A percentile compares a stretch with the other conserved stretches of the same genome.
These are phyloP conservation scores for Colletotrichum agaves DNA, from an alignment of 2,329 filamentous ascomycete genomes.

Conservation along the genomic window DNA sequence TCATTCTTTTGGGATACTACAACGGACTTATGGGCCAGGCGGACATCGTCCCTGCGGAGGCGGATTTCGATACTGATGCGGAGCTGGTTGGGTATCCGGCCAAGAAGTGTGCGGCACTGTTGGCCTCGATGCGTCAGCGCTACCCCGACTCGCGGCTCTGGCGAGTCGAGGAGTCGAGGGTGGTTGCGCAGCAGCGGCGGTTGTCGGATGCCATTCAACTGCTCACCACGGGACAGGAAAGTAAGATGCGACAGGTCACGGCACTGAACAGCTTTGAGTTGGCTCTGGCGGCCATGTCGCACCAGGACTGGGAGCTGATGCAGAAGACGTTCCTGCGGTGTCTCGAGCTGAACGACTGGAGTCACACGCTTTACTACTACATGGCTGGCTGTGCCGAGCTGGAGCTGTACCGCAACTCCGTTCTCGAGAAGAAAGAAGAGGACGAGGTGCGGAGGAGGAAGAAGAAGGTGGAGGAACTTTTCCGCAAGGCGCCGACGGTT, in stretches of 20 bases:
- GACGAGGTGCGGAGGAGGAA: slow-evolving; percentile 67
- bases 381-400: slow-evolving; percentile 83
- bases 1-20: slow-evolving; percentile 87
- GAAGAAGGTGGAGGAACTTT: slow-evolving; percentile 72
- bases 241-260: slow-evolving; percentile 87
- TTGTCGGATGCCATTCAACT: slow-evolving; percentile 75
- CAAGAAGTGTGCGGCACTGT: slow-evolving; percentile 72
- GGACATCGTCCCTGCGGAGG: slow-evolving; percentile 80
- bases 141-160: slow-evolving; percentile 89
- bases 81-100: slow-evolving; percentile 78
- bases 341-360: slow-evolving; percentile 89
- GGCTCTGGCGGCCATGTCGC: slow-evolving; percentile 80
- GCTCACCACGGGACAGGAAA: slow-evolving; percentile 67
- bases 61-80: slow-evolving; percentile 62
- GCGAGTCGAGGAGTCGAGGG: slow-evolving; percentile 87
- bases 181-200: slow-evolving; percentile 73
- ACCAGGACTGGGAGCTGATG: slow-evolving; percentile 80
- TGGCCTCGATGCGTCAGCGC: slow-evolving; percentile 77
- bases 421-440: slow-evolving; percentile 50
- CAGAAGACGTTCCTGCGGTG: slow-evolving; percentile 79
- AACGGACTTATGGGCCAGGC: slow-evolving; percentile 87
- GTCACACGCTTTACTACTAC: slow-evolving; percentile 88
- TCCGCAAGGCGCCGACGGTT: slow-evolving; percentile 77
- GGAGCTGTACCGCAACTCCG: slow-evolving; percentile 78
- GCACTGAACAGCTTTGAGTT: slow-evolving; percentile 89